Evolutionary conservation across 1,139 yeast species (phyloP), one percentile per base, ranked within the genome.

Genomic region (Pichia sp.): DNA sequence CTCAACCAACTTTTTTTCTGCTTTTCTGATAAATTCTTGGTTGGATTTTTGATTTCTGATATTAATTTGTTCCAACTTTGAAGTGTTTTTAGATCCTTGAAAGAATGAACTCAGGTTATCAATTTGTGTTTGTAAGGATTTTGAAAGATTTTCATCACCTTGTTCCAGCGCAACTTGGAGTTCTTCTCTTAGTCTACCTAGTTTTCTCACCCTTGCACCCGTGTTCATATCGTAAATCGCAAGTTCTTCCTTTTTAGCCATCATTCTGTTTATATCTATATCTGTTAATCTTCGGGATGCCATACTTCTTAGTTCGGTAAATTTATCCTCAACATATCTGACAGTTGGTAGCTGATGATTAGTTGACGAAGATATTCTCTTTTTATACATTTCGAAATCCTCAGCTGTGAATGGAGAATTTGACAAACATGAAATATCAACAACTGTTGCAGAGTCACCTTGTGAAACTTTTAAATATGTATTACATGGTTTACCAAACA

Each of bases 1-100:
- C 53, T 79, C 85, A 7, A 74, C 72, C 40, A 82, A 78, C 58
- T 72, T 74, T 45, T 81, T 68, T 63, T 90, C 97, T 1, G 96
- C 96, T 59, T 78, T 77, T 59, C 95, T 80, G 54, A 89, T 80
- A 48, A 79, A 80, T 44, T 80, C 80, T 62, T 80, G 82, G 66
- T 90, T 92, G 53, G 85, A 76, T 59, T 80, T 84, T 63, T 96
- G 78, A 65, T 92, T 92, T 59, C 96, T 79, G 60, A 81, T 82
- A 60, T 85, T 85, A 46, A 85, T 85, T 62, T 76, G 77, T 23
- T 83, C 75, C 71, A 84, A 74, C 43, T 59, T 59, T 5, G 61
- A 58, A 24, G 57, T 44, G 24, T 53, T 46, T 12, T 44, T 43
- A 25, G 47, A 43, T 1, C 48, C 44, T 53, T 56, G 55, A 22